Evolutionary conservation across 805 yeast genomes (phyloP).

Genomic region (Metschnikowia lachancei): DNA sequence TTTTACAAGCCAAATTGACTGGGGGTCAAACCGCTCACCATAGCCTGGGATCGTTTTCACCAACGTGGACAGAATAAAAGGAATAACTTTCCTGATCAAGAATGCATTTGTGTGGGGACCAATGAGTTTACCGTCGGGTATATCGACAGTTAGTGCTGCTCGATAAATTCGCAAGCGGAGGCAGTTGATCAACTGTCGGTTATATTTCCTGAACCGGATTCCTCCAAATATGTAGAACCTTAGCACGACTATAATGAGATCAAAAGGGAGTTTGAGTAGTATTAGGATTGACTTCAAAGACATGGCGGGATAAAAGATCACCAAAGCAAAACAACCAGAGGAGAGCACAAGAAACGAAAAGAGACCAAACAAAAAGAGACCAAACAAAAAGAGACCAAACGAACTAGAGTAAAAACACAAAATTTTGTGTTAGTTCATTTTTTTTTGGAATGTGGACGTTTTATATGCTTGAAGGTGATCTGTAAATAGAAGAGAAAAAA

Average conservation of each 20-base stretch:
- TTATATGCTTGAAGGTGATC: not conserved
- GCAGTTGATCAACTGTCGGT: constrained; percentile 13
- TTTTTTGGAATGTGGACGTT: not conserved
- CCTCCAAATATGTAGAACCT: constrained; percentile 20
- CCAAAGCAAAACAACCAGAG: not conserved
- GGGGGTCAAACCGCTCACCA: constrained; percentile 31
- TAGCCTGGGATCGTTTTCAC: constrained; percentile 24
- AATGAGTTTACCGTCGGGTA: constrained; percentile 15
- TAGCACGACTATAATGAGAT: constrained; percentile 14
- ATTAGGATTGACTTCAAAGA: constrained; percentile 11
- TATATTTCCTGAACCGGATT: constrained; percentile 15
- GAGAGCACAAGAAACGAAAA: not conserved
- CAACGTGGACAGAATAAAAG: constrained; percentile 8
- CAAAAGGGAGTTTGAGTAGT: constrained; percentile 15
- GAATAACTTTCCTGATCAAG: constrained; percentile 13
- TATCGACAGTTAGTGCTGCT: constrained; percentile 14
- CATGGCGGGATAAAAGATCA: constrained; percentile 1
- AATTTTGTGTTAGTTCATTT: too few relatives aligned
- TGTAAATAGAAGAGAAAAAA: too few relatives aligned
- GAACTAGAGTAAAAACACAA: too few relatives aligned
- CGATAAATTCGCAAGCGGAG: constrained; percentile 16
- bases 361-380: not conserved
- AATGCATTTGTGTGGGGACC: constrained; percentile 18
- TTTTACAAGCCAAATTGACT: constrained; percentile 36
- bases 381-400: not conserved